Evolutionary conservation across 2,329 filamentous ascomycete genomes (phyloP), one percentile per base, ranked within the genome.

Genomic region (Fusarium sp.): DNA sequence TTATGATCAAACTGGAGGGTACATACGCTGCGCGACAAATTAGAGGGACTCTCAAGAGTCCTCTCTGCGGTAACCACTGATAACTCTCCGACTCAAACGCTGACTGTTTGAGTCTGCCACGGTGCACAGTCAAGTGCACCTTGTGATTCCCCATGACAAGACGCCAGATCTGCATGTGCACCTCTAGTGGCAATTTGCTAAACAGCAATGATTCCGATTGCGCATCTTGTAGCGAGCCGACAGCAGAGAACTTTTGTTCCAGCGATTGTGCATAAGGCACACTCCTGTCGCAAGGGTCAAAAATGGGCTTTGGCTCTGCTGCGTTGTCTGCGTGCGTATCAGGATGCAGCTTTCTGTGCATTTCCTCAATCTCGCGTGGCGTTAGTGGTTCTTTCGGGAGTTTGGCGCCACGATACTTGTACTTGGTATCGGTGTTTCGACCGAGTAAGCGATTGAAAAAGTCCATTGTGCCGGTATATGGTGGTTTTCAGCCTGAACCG

Each of bases 281-380:
- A 11, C 33, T 58, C 41, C 42, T 51, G 25, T 29, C 21, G 0
- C 25, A 12, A 4, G 55, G 6, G 21, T 58, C 42, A 9, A 49
- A 12, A 4, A 16, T 15, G 25, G 42, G 16, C 19, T 49, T 18
- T 37, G n/a, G 41, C 10, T 58, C 55, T 11, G 5, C 11, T 5
- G 33, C 55, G 9, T 58, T 58, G 2, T 58, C 23, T 51, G 1
- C 12, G 9, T 51, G 55, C 21, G 55, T 58, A 21, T 25, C 25
- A 2, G 42, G 55, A 51, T 58, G 16, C 12, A 58, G 21, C 55
- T 49, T 58, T 3, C 10, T 37, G 15, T 58, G 33, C 55, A 58
- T 37, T 16, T 58, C 55, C 33, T 58, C 55, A 38, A 58, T 51
- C 25, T 58, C 42, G 4, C 42, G 42, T 4, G 55, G 55, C 10